A percentile compares a stretch with the other conserved stretches of the same genome.
These are phyloP conservation scores for Aspergillus thermomutatus DNA, from an alignment of 2,329 filamentous ascomycete genomes.

Conservation along the genomic window DNA sequence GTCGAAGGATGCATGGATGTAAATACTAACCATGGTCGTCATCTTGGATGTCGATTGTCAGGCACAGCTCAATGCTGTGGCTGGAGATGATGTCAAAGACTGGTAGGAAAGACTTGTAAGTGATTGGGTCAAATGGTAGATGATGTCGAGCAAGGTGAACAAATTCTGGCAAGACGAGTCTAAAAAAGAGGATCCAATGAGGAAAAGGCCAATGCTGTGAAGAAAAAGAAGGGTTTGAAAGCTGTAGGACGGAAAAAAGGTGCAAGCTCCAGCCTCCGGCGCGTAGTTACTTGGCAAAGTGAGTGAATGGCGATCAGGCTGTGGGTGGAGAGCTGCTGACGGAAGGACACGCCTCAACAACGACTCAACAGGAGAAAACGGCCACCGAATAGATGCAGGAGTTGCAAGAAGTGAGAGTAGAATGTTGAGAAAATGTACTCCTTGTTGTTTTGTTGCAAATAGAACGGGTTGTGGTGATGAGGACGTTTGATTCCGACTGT, in stretches of 20 bases:
- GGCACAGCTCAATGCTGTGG: constrained; percentile 31
- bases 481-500: constrained; percentile 16
- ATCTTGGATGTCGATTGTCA: constrained; percentile 24
- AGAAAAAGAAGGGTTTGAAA: constrained; percentile 5
- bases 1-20: not conserved
- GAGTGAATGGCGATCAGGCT: constrained; percentile 9
- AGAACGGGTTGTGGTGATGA: constrained; percentile 23
- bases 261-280: constrained; percentile 14
- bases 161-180: not conserved
- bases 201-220: not conserved
- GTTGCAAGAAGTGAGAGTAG: not conserved
- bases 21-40: constrained; percentile 37
- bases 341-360: not conserved
- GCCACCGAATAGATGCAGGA: not conserved
- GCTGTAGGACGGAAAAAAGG: not conserved
- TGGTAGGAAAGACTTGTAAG: constrained; percentile 1
- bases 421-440: not conserved
- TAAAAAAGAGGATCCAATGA: not conserved
- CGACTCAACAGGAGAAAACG: not conserved
- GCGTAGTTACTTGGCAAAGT: constrained; percentile 14
- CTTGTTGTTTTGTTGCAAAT: not conserved
- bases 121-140: not conserved
- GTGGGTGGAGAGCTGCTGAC: constrained; percentile 1
- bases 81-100: constrained; percentile 6
- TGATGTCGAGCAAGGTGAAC: not conserved